phyloP scores from a whole-genome alignment of 805 yeast species.

The Kodamaea lidongshanica region DNA sequence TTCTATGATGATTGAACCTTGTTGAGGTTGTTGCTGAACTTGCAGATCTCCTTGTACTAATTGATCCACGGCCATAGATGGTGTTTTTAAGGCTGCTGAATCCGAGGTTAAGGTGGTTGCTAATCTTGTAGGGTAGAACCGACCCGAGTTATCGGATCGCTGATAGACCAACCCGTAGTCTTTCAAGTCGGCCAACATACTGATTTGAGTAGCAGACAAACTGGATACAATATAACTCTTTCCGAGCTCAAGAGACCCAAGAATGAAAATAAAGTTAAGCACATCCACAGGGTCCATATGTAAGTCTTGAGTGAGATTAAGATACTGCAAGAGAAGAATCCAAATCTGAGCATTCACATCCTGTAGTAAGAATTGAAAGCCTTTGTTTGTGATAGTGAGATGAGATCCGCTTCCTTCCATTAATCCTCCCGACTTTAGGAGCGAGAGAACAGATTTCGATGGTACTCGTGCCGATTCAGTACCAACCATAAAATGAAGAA shows the following conservation, averaged over 20 bases:
- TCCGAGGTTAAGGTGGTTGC: constrained; percentile 90
- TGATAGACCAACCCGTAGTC: constrained; percentile 87
- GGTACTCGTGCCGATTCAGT: constrained; percentile 68
- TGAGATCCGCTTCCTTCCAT: constrained; percentile 60
- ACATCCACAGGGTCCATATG: constrained; percentile 97
- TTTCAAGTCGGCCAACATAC: constrained; percentile 81
- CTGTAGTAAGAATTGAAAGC: constrained; percentile 90
- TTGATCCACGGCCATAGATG: constrained; percentile 69
- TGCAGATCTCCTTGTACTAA: constrained; percentile 39
- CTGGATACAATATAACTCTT: constrained; percentile 70
- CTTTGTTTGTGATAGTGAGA: constrained; percentile 77
- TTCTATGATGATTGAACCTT: constrained; percentile 79
- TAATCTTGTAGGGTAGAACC: constrained; percentile 84
- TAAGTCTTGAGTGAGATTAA: constrained; percentile 74
- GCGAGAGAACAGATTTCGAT: constrained; percentile 71
- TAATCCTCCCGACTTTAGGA: constrained; percentile 73
- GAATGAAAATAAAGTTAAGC: constrained; percentile 83
- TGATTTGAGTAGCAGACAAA: constrained; percentile 71
- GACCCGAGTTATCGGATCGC: constrained; percentile 45
- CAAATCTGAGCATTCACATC: constrained; percentile 92
- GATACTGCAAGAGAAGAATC: constrained; percentile 82
- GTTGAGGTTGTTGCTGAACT: constrained; percentile 12
- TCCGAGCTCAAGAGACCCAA: constrained; percentile 90
- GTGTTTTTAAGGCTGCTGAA: constrained; percentile 60
- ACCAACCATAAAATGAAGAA: constrained; percentile 96